Percentiles rank a stretch among this genome's conserved stretches.
phyloP scores from a whole-genome alignment of 371 early-diverging fungal species.

The Antonospora locustae region DNA sequence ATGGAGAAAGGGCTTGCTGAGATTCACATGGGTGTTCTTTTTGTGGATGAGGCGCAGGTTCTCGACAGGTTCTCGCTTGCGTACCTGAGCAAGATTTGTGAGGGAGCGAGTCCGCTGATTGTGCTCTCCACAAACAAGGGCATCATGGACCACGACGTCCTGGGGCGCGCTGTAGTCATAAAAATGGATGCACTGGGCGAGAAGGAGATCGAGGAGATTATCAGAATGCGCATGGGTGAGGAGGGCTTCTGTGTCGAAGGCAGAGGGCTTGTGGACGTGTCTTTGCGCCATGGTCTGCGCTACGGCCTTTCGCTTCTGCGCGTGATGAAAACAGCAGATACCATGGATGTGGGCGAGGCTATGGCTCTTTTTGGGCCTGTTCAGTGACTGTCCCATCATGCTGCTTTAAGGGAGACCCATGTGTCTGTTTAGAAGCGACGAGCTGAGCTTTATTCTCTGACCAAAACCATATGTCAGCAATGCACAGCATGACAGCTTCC shows the following conservation, averaged over 20 bases:
- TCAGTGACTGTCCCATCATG: too few relatives aligned
- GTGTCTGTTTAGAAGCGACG: too few relatives aligned
- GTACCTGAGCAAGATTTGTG: slow-evolving; percentile 29
- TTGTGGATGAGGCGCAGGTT: slow-evolving; percentile 44
- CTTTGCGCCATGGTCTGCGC: too few relatives aligned
- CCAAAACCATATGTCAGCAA: too few relatives aligned
- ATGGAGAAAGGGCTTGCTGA: slow-evolving; percentile 31
- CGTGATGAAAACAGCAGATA: slow-evolving; percentile 1
- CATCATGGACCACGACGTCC: slow-evolving; percentile 21
- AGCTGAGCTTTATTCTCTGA: too few relatives aligned
- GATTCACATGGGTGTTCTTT: slow-evolving; percentile 38
- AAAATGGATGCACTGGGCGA: slow-evolving; percentile 1
- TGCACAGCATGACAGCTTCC: too few relatives aligned
- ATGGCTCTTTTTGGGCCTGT: too few relatives aligned
- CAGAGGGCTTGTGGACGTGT: slow-evolving; percentile 3
- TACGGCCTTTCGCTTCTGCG: too few relatives aligned
- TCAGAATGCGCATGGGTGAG: slow-evolving; percentile 16
- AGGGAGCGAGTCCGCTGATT: slow-evolving; percentile 28
- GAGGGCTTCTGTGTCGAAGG: slow-evolving; percentile 22
- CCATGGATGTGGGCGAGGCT: slow-evolving; percentile 6
- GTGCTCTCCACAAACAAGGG: slow-evolving; percentile 34
- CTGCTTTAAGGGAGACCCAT: too few relatives aligned
- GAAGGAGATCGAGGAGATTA: slow-evolving; percentile 6
- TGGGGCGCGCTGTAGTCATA: slow-evolving; percentile 26
- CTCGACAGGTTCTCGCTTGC: slow-evolving; percentile 37